Evolutionary conservation across 768 basidiomycete genomes (phyloP).

Genomic region (Cantharellus cinnabarinus): DNA sequence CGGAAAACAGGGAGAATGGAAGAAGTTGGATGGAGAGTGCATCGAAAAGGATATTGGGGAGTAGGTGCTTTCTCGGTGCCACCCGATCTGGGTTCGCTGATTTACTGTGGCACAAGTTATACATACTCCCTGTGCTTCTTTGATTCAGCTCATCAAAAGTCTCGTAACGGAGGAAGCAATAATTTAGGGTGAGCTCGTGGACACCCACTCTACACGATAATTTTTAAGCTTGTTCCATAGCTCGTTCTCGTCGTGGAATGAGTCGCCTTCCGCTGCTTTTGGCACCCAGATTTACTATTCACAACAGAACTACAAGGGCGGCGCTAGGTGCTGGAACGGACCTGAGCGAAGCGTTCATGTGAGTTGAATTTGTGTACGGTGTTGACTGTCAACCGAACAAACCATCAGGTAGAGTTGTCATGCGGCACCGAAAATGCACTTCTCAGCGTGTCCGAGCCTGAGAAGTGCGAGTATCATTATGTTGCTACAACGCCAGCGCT

Average conservation of each 20-base stretch:
- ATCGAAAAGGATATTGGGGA: slow-evolving; percentile 72
- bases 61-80: slow-evolving; percentile 29
- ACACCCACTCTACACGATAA: not conserved
- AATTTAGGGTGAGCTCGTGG: slow-evolving; percentile 56
- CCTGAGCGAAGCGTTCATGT: slow-evolving; percentile 73
- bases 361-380: slow-evolving; percentile 9
- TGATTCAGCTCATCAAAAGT: slow-evolving; percentile 69
- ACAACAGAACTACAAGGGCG: slow-evolving; percentile 63
- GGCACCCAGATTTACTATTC: slow-evolving; percentile 60
- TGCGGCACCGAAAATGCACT: slow-evolving; percentile 79
- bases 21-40: slow-evolving; percentile 74
- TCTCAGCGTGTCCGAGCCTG: slow-evolving; percentile 61
- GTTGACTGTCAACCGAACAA: not conserved
- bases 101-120: slow-evolving; percentile 32
- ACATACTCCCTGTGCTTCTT: slow-evolving; percentile 91
- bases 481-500: slow-evolving; percentile 72
- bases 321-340: slow-evolving; percentile 91
- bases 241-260: slow-evolving; percentile 66
- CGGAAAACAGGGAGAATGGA: slow-evolving; percentile 80
- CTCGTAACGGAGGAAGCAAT: slow-evolving; percentile 53
- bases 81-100: not conserved
- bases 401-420: slow-evolving; percentile 43
- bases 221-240: slow-evolving; percentile 19
- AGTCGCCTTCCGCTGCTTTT: slow-evolving; percentile 28
- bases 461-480: slow-evolving; percentile 90